These are phyloP conservation scores for Geotrichum aggregatum DNA, from an alignment of 1,139 yeast genomes.

Conservation along the genomic window DNA sequence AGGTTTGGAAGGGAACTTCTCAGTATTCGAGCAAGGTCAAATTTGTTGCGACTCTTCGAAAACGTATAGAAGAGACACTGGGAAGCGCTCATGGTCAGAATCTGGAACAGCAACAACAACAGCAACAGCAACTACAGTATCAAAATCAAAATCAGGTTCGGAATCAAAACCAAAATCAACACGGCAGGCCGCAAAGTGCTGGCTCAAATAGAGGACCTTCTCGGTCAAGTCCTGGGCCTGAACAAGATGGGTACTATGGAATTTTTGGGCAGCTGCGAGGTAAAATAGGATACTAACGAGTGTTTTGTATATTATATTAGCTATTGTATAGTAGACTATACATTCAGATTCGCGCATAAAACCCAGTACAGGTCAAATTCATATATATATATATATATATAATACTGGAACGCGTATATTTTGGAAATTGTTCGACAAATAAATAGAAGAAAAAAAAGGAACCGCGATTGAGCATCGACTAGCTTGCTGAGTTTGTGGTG, in stretches of 20 bases:
- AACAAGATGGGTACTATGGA: constrained; percentile 24
- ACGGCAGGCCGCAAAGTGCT: no score
- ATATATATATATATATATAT: neutral
- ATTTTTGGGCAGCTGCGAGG: constrained; percentile 26
- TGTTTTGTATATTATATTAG: no score
- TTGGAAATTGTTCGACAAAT: neutral
- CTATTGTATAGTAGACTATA: no score
- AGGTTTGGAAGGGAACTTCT: constrained; percentile 36
- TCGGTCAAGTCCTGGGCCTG: constrained; percentile 4
- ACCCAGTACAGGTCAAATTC: neutral
- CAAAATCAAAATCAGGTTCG: neutral
- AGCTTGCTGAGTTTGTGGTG: neutral
- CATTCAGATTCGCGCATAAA: neutral
- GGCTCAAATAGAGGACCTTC: neutral
- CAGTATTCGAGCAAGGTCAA: constrained; percentile 25
- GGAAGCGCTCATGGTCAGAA: neutral
- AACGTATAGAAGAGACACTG: constrained; percentile 29
- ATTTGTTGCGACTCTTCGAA: constrained; percentile 29
- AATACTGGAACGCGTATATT: neutral
- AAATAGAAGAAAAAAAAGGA: neutral
- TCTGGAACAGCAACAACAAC: neutral
- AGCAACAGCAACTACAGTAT: neutral
- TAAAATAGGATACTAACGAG: constrained; percentile 25
- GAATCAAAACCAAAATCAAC: no score
- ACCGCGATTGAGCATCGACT: no score